Base-by-base conservation (phyloP, 257 asterid species). In the Solanum stenotomum region DNA sequence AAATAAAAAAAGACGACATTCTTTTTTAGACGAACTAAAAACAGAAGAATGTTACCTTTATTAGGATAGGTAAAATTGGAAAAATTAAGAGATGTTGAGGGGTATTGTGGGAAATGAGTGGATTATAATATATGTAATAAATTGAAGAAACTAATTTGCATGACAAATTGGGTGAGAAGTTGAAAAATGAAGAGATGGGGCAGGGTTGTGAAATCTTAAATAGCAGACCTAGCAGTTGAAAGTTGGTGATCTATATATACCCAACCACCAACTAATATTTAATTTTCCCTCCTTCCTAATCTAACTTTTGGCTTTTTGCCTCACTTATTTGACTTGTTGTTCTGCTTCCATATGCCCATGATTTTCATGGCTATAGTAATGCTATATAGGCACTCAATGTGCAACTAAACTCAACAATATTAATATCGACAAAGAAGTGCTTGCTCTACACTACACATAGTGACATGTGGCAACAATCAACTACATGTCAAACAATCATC, bases 161-260 rank as follows among this genome's bases (percentile, higher is more conserved):
- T 91, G 94, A 91, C 40, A 77, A 90, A 86, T 90, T 94, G 84
- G 98, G 94, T 94, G 89, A 74, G 87, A 34, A 31, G 87, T 87
- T 86, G 90, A 82, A 89, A 90, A 88, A 77, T 88, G 3, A 82
- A 88, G 86, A 85, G 33, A 76, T 7, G 82, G 86, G 74, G 56
- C 72, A 83, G 44, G 71, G 12, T 14, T 34, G 37, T 72, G 67
- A 89, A 75, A 87, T 65, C 88, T 89, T 91, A 67, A 92, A 84
- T 88, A 85, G 92, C 93, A 91, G 88, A 87, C 90, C 91, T 89
- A 90, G 96, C 91, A 90, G 96, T 92, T 92, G 97, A 89, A 93
- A 89, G 96, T 95, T 93, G 98, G 98, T 93, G 89, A 92, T 91
- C 94, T 90, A 94, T 59, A 94, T 59, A 42, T 59, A 81, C 85